Evolutionary conservation across 495 filamentous ascomycete species (phyloP).

Genomic region (Podospora sp.): DNA sequence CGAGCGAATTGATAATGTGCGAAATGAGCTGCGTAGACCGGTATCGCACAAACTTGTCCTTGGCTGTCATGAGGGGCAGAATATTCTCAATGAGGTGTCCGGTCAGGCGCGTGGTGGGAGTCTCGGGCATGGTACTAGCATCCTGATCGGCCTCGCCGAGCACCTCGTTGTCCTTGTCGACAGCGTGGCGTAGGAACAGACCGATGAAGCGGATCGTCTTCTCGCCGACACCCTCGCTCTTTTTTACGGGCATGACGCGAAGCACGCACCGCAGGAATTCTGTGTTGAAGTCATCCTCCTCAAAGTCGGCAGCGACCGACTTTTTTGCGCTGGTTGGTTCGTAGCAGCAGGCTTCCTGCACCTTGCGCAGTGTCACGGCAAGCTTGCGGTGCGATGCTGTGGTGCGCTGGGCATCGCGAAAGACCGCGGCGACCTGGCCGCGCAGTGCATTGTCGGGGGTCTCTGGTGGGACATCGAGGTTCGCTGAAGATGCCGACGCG

Average conservation of each 20-base stretch:
- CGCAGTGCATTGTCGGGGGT: constrained; percentile 70
- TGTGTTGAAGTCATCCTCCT: constrained; percentile 82
- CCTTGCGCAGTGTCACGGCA: constrained; percentile 78
- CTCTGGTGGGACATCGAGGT: constrained; percentile 71
- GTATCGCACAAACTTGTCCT: constrained; percentile 92
- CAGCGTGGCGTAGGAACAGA: constrained; percentile 77
- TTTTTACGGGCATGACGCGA: constrained; percentile 83
- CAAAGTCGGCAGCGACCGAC: constrained; percentile 58
- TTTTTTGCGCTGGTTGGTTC: constrained; percentile 63
- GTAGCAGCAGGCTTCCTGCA: constrained; percentile 86
- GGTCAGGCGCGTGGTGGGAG: constrained; percentile 77
- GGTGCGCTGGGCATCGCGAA: constrained; percentile 83
- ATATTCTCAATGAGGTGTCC: constrained; percentile 67
- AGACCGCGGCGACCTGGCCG: constrained; percentile 74
- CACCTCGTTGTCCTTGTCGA: constrained; percentile 73
- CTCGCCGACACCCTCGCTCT: constrained; percentile 88
- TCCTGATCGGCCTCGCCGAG: constrained; percentile 55
- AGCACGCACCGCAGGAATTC: constrained; percentile 83
- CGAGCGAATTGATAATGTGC: constrained; percentile 84
- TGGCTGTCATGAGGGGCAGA: constrained; percentile 71
- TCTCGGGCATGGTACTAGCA: constrained; percentile 69
- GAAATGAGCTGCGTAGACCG: constrained; percentile 86
- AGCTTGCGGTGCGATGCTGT: constrained; percentile 89
- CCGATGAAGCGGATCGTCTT: constrained; percentile 81
- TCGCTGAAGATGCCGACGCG: constrained; percentile 58